Evolutionary conservation across 805 yeast genomes (phyloP), one percentile per base, ranked within the genome.

Genomic region (Ogataea angusta): DNA sequence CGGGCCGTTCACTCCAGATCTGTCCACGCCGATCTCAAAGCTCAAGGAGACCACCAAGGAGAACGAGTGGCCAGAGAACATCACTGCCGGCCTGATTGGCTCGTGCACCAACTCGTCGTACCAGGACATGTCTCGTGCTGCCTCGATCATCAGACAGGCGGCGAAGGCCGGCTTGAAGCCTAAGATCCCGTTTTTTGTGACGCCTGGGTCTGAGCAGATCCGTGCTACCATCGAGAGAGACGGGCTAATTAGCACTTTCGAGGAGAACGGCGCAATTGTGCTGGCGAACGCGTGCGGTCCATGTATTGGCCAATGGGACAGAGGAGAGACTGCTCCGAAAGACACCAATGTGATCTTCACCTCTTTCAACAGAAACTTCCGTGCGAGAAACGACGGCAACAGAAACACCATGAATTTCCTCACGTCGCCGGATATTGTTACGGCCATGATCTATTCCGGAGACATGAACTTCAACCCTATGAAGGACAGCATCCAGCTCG

Each of bases 231-330:
- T 91, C 66, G 96, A 84, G 64, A 84, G 96, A 68, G 98, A 91
- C 67, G 97, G 98, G 48, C 83, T 85, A 67, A 79, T 91, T 55
- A 73, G 83, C 55, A 84, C 93, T 53, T 89, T 91, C 69, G 80
- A 82, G 62, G 88, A 87, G 60, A 85, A 84, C 58, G 97, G 97
- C 56, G 98, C 95, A 65, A 76, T 83, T 47, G 97, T 91, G 41
- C 74, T 91, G 63, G 97, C 98, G 47, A 91, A 91, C 64, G 98
- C 98, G 45, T 91, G 99, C 76, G 99, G 99, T 54, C 99, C 98
- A 59, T 91, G 99, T 73, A 91, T 91, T 62, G 99, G 99, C 44
- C 99, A 91, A 76, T 91, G 98, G 98, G 96, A 90, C 68, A 85
- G 98, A 71, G 68, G 68, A 33, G 85, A 76, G 60, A 90, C 86